phyloP scores from a whole-genome alignment of 2,329 filamentous ascomycete genomes.

The Chrysoporthe deuterocubensis region DNA sequence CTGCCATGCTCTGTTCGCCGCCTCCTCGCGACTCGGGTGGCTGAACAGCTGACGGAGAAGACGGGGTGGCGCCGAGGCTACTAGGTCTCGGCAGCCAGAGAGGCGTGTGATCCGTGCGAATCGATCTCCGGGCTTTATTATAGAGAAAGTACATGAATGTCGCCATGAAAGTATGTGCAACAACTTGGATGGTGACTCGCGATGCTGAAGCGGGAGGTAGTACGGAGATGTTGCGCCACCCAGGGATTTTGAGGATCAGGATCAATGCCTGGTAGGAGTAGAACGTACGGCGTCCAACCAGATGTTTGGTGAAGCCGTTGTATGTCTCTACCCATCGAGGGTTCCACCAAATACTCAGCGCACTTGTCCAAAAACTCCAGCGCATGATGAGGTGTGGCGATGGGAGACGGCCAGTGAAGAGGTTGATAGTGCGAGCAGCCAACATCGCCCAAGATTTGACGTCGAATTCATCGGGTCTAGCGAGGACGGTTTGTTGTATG shows the following conservation, averaged over 20 bases:
- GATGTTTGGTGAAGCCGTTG: constrained; percentile 62
- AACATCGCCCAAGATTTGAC: constrained; percentile 30
- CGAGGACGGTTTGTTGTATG: constrained; percentile 35
- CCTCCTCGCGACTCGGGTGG: constrained; percentile 31
- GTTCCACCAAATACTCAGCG: constrained; percentile 69
- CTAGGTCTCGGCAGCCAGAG: constrained; percentile 42
- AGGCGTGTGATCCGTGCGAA: constrained; percentile 63
- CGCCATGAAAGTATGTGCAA: constrained; percentile 60
- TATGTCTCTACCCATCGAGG: constrained; percentile 64
- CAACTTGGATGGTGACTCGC: constrained; percentile 47
- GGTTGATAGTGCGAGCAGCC: constrained; percentile 13
- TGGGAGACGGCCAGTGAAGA: constrained; percentile 47
- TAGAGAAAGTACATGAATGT: constrained; percentile 56
- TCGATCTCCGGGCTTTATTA: constrained; percentile 46
- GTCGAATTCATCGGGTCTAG: constrained; percentile 23
- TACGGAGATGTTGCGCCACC: constrained; percentile 49
- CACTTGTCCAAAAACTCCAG: constrained; percentile 52
- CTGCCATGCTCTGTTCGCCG: constrained; percentile 49
- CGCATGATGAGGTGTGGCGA: constrained; percentile 46
- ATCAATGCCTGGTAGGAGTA: constrained; percentile 68
- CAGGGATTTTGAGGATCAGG: constrained; percentile 54
- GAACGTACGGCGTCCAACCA: constrained; percentile 66
- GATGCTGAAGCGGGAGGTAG: constrained; percentile 44
- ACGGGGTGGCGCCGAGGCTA: constrained; percentile 30
- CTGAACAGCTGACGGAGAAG: constrained; percentile 24